These are phyloP conservation scores for Suillus clintonianus DNA, from an alignment of 768 basidiomycete species.

Conservation along the genomic window DNA sequence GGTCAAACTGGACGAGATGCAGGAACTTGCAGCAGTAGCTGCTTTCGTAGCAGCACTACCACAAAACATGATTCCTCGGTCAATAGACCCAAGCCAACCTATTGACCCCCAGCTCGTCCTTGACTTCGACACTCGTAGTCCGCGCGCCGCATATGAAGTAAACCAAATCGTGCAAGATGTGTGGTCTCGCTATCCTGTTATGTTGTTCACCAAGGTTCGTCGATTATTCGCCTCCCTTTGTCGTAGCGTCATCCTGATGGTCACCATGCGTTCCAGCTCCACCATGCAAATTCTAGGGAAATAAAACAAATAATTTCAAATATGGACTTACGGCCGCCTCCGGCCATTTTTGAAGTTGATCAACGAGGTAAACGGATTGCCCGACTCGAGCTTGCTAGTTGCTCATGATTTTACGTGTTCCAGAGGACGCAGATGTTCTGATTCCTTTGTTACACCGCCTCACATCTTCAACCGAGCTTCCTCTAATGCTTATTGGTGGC, in stretches of 20 bases:
- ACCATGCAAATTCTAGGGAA: conserved; percentile 67
- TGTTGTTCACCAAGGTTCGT: conserved; percentile 71
- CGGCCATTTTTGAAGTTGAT: conserved; percentile 73
- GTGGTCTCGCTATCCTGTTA: conserved; percentile 74
- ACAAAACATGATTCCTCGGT: conserved; percentile 70
- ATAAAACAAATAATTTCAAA: conserved; percentile 57
- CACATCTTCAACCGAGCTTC: conserved; percentile 54
- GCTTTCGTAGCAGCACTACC: conserved; percentile 74
- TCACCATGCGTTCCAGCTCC: conserved; percentile 42
- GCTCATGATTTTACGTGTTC: background rate
- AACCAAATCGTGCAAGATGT: conserved; percentile 59
- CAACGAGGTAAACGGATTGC: conserved; percentile 41
- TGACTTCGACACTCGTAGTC: conserved; percentile 77
- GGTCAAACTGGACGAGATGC: conserved; percentile 47
- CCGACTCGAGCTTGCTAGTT: background rate
- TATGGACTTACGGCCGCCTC: conserved; percentile 60
- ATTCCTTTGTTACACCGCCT: conserved; percentile 62
- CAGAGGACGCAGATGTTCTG: conserved; percentile 66
- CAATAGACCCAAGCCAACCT: conserved; percentile 60
- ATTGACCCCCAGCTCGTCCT: conserved; percentile 82
- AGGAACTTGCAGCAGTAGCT: conserved; percentile 76
- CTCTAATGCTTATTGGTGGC: conserved; percentile 72
- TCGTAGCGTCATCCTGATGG: conserved; percentile 3
- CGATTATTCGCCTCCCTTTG: conserved; percentile 9
- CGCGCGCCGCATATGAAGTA: conserved; percentile 62